These are phyloP conservation scores for Athelia psychrophila DNA, from an alignment of 1,284 basidiomycete genomes.

Conservation along the genomic window DNA sequence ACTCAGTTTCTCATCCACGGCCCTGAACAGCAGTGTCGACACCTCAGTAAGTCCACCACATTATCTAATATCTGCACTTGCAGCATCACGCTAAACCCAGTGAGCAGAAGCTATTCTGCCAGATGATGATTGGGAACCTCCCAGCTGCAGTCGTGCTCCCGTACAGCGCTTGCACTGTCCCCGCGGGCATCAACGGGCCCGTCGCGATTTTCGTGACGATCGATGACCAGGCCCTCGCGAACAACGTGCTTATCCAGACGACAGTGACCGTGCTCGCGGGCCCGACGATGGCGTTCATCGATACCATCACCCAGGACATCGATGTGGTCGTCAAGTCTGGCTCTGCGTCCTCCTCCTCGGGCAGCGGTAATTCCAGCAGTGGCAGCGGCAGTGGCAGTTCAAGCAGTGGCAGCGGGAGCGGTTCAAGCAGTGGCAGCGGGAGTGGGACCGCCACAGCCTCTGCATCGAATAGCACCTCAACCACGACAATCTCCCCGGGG, in stretches of 20 bases:
- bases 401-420: conserved; percentile 4
- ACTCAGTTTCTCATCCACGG: conserved; percentile 58
- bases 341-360: conserved; percentile 9
- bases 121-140: conserved; percentile 72
- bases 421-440: no score
- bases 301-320: conserved; percentile 50
- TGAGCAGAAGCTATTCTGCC: conserved; percentile 59
- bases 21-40: conserved; percentile 49
- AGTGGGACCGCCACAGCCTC: conserved; percentile 14
- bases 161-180: conserved; percentile 58
- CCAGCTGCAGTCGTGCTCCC: conserved; percentile 57
- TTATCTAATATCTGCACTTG: background rate
- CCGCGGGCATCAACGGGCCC: conserved; percentile 62
- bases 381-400: background rate
- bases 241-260: conserved; percentile 62
- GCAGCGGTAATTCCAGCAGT: conserved; percentile 7
- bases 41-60: conserved; percentile 42
- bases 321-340: conserved; percentile 39
- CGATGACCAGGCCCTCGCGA: conserved; percentile 58
- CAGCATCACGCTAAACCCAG: background rate
- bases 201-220: conserved; percentile 72
- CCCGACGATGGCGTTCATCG: conserved; percentile 68
- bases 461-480: conserved; percentile 16
- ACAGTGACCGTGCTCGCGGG: conserved; percentile 63
- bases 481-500: conserved; percentile 43